These are phyloP conservation scores for Ustilago hordei DNA, from an alignment of 1,284 basidiomycete genomes.

Conservation along the genomic window DNA sequence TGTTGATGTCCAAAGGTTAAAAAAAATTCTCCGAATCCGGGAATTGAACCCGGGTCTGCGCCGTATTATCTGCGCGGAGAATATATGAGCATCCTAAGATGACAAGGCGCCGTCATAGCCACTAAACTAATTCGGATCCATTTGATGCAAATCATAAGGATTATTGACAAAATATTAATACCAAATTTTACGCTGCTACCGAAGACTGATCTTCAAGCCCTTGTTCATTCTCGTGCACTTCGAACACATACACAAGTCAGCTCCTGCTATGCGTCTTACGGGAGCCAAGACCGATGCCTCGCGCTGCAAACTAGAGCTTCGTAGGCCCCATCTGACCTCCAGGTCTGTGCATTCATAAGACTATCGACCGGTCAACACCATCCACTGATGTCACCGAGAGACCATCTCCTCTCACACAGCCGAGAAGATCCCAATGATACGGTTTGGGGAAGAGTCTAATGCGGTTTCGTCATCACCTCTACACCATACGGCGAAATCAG, in stretches of 20 bases:
- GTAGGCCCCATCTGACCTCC: too few species aligned
- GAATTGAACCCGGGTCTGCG: conserved; percentile 60
- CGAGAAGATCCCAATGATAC: not conserved
- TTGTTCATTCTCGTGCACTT: too few species aligned
- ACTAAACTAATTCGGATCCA: conserved; percentile 59
- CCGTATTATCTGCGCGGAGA: conserved; percentile 47
- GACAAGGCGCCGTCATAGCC: conserved; percentile 62
- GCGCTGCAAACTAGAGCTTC: too few species aligned
- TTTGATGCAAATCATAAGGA: not conserved
- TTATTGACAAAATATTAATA: too few species aligned
- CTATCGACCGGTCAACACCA: too few species aligned
- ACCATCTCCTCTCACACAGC: not conserved
- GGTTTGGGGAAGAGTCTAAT: not conserved
- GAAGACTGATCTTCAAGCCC: not conserved
- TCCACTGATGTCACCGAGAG: not conserved
- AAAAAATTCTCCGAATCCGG: conserved; percentile 51
- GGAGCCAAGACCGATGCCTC: too few species aligned
- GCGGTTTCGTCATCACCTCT: not conserved
- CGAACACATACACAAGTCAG: too few species aligned
- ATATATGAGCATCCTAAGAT: conserved; percentile 25
- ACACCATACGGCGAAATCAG: not conserved
- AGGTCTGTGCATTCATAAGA: too few species aligned
- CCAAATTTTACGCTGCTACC: too few species aligned
- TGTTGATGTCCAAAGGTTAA: conserved; percentile 3
- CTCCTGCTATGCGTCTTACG: too few species aligned